A percentile compares a stretch with the other conserved stretches of the same genome.
phyloP scores from a whole-genome alignment of 805 yeast species.

The Diddensiella santjacobensis region DNA sequence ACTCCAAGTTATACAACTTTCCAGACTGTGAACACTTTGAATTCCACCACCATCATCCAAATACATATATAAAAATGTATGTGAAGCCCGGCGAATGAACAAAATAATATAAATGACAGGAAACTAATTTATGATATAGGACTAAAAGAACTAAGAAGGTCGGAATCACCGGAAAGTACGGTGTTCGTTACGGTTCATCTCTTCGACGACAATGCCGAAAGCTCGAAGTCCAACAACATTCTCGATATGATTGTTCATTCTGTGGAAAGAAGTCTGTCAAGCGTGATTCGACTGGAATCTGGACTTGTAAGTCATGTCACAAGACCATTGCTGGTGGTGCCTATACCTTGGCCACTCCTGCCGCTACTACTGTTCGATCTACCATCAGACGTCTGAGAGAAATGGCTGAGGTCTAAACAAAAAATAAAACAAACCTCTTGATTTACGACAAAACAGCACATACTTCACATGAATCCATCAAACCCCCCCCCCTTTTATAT shows the following conservation, averaged over 20 bases:
- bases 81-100: neutral
- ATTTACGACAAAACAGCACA: neutral
- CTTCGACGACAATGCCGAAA: slow-evolving; percentile 99
- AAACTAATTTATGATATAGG: slow-evolving; percentile 45
- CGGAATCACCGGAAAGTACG: slow-evolving; percentile 99
- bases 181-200: slow-evolving; percentile 99
- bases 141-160: slow-evolving; percentile 99
- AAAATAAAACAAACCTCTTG: too few species aligned
- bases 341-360: slow-evolving; percentile 95
- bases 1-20: too few species aligned
- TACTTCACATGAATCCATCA: too few species aligned
- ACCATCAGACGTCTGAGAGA: slow-evolving; percentile 99
- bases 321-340: slow-evolving; percentile 99
- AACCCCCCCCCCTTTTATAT: too few species aligned
- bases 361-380: slow-evolving; percentile 99
- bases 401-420: slow-evolving; percentile 94
- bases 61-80: neutral
- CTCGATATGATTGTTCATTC: slow-evolving; percentile 98
- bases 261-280: slow-evolving; percentile 98
- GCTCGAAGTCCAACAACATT: slow-evolving; percentile 98
- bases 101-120: slow-evolving; percentile 1
- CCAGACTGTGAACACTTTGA: neutral
- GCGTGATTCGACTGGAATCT: slow-evolving; percentile 98
- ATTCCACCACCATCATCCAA: neutral
- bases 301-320: slow-evolving; percentile 92